Evolutionary conservation across 2,329 filamentous ascomycete genomes (phyloP).

Genomic region (Rachicladosporium sp.): DNA sequence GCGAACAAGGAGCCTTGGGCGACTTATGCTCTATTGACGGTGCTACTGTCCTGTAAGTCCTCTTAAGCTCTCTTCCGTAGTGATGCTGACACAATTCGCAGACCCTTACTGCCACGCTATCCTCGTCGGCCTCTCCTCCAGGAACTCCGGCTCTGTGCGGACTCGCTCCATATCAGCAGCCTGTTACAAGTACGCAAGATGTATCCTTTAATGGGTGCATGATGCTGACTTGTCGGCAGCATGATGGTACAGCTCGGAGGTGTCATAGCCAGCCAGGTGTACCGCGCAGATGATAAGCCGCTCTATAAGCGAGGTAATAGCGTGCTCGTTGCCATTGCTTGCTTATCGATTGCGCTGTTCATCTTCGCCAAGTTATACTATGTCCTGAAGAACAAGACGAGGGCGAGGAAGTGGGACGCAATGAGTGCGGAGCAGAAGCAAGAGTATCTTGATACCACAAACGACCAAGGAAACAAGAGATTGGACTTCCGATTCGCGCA

Average conservation of each 20-base stretch:
- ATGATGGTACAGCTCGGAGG: constrained; percentile 36
- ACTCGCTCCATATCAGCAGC: constrained; percentile 29
- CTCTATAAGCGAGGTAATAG: constrained; percentile 32
- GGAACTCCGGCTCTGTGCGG: constrained; percentile 28
- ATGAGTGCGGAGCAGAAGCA: constrained; percentile 38
- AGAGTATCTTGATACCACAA: constrained; percentile 34
- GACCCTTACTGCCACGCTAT: constrained; percentile 38
- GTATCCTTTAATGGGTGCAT: constrained; percentile 3
- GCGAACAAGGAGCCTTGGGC: constrained; percentile 26
- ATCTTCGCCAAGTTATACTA: constrained; percentile 43
- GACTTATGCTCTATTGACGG: constrained; percentile 24
- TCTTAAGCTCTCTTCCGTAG: too few relatives aligned
- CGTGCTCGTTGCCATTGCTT: constrained; percentile 38
- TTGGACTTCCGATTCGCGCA: constrained; percentile 28
- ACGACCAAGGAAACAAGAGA: constrained; percentile 28
- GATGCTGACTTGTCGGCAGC: constrained; percentile 6
- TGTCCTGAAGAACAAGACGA: constrained; percentile 32
- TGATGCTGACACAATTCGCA: too few relatives aligned
- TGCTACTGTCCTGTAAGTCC: constrained; percentile 24
- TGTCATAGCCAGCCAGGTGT: constrained; percentile 35
- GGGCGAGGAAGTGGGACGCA: constrained; percentile 27
- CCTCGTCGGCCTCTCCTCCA: constrained; percentile 27
- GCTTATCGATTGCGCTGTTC: constrained; percentile 40
- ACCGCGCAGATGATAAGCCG: constrained; percentile 34
- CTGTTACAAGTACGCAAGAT: constrained; percentile 20